Conservation (phyloP, 345 rosid species). For the Lepidium aucheri region DNA sequence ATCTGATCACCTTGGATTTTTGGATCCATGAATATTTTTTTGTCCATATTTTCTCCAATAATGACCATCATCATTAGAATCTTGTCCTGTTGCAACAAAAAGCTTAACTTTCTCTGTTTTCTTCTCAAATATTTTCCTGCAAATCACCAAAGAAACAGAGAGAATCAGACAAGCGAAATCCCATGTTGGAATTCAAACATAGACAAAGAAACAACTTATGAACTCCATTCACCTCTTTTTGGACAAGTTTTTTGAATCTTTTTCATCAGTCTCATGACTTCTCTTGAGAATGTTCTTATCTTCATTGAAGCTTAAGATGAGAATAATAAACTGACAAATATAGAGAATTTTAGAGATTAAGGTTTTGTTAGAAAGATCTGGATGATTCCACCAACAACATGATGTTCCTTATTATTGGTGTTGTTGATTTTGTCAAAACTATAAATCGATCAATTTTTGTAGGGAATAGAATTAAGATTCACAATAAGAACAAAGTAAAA, state of each 20-base stretch:
- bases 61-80: conserved; percentile 53
- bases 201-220: background rate
- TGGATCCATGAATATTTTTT: conserved; percentile 75
- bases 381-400: too few relatives aligned
- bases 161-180: background rate
- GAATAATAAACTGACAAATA: too few relatives aligned
- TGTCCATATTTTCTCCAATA: conserved; percentile 97
- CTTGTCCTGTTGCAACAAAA: conserved; percentile 31
- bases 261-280: conserved; percentile 27
- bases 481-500: too few relatives aligned
- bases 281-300: conserved; percentile 12
- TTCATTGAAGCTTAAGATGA: conserved; percentile 34
- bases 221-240: conserved; percentile 52
- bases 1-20: conserved; percentile 48
- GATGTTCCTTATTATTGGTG: too few relatives aligned
- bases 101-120: conserved; percentile 48
- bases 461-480: too few relatives aligned
- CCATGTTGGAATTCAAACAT: background rate
- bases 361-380: conserved; percentile 16
- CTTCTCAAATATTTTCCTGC: conserved; percentile 48
- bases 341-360: too few relatives aligned
- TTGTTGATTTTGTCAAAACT: conserved; percentile 11
- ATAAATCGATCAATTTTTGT: too few relatives aligned
- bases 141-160: background rate
- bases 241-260: conserved; percentile 17